phyloP scores from a whole-genome alignment of 768 basidiomycete genomes.

The Paxillus involutus region DNA sequence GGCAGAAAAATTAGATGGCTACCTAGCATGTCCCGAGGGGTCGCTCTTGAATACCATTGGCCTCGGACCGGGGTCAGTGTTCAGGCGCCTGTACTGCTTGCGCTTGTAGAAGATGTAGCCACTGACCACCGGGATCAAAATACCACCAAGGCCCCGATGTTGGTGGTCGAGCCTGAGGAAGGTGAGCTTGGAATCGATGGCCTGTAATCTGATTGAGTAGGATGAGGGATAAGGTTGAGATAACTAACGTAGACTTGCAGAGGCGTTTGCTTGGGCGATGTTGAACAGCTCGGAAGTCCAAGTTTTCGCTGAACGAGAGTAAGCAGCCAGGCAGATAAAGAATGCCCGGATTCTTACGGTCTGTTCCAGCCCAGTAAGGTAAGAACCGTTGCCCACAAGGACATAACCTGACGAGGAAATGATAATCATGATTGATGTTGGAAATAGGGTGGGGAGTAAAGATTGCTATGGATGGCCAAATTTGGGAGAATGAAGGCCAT shows the following conservation, averaged over 20 bases:
- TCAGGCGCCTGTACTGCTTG: too few relatives aligned
- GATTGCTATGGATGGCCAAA: slow-evolving; percentile 7
- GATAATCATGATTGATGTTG: neutral
- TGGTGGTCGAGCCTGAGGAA: neutral
- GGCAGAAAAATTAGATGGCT: slow-evolving; percentile 10
- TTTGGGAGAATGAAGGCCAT: slow-evolving; percentile 21
- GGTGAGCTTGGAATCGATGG: slow-evolving; percentile 1
- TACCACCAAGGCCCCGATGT: slow-evolving; percentile 10
- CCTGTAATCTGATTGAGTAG: slow-evolving; percentile 8
- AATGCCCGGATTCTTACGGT: slow-evolving; percentile 39
- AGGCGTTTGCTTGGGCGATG: slow-evolving; percentile 27
- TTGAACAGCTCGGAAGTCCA: slow-evolving; percentile 35
- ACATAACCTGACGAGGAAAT: slow-evolving; percentile 41
- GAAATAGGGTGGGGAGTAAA: neutral
- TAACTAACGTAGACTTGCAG: slow-evolving; percentile 7
- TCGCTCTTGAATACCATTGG: neutral
- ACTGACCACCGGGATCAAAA: slow-evolving; percentile 13
- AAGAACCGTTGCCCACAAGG: slow-evolving; percentile 33
- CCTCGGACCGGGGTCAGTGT: neutral
- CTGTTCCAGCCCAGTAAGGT: slow-evolving; percentile 46
- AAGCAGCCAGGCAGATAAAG: neutral
- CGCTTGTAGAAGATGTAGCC: slow-evolving; percentile 15
- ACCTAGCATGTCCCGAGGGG: slow-evolving; percentile 1
- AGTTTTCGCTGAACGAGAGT: slow-evolving; percentile 29
- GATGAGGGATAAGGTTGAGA: neutral